phyloP scores from a whole-genome alignment of 1,284 basidiomycete genomes.

The Cystobasidium slooffiae region DNA sequence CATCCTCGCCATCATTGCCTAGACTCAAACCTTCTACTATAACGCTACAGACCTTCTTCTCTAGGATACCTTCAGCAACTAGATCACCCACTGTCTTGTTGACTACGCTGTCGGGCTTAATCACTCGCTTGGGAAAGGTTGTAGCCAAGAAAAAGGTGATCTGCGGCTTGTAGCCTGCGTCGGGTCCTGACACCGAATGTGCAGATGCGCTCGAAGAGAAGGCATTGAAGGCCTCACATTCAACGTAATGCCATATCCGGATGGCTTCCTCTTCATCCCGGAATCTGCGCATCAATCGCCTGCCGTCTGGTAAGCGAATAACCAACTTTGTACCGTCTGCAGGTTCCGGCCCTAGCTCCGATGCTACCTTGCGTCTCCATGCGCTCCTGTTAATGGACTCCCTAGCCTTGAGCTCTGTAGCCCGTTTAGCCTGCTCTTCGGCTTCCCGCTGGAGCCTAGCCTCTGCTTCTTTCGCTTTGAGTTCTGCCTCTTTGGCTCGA shows the following conservation, averaged over 20 bases:
- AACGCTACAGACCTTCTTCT: constrained; percentile 70
- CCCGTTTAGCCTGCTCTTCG: constrained; percentile 55
- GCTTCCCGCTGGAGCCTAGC: constrained; percentile 43
- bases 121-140: constrained; percentile 67
- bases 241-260: constrained; percentile 71
- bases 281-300: constrained; percentile 67
- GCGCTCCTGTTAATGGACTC: constrained; percentile 55
- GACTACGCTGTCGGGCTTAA: constrained; percentile 65
- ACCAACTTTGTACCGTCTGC: constrained; percentile 64
- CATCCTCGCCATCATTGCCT: constrained; percentile 46
- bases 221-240: constrained; percentile 58
- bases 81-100: constrained; percentile 58
- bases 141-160: constrained; percentile 74
- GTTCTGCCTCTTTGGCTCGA: constrained; percentile 47
- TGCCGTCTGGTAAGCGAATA: constrained; percentile 70
- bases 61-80: constrained; percentile 60
- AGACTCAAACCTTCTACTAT: constrained; percentile 65
- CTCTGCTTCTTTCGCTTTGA: constrained; percentile 46
- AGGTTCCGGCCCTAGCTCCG: constrained; percentile 59
- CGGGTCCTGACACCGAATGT: neutral
- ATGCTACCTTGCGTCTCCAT: constrained; percentile 59
- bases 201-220: constrained; percentile 58
- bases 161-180: constrained; percentile 58
- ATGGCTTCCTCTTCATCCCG: constrained; percentile 63
- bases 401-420: constrained; percentile 59